Percentiles rank a stretch among this genome's conserved stretches.
Evolutionary conservation across 139 green algal species (phyloP).

Genomic region (Edaphochlamys debaryana): DNA sequence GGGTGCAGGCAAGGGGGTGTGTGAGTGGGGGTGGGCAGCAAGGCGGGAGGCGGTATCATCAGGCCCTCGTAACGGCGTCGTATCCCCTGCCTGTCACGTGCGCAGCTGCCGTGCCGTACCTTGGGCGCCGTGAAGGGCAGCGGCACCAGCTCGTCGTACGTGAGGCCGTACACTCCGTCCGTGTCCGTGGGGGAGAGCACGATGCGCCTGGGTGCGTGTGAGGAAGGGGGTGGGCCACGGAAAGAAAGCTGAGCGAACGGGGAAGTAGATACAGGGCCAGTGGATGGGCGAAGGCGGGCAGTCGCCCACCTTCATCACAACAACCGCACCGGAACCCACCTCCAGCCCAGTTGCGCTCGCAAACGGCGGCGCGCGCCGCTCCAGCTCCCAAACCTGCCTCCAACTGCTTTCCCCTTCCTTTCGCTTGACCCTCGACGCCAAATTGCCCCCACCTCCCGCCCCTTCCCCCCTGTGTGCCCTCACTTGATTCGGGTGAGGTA

Average conservation of each 20-base stretch:
- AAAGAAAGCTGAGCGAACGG: too few species aligned
- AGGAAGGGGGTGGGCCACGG: neutral
- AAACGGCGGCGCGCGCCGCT: too few species aligned
- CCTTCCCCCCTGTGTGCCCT: neutral
- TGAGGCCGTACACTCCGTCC: slow-evolving; percentile 20
- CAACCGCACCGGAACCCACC: neutral
- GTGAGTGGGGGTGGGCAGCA: too few species aligned
- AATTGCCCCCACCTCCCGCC: too few species aligned
- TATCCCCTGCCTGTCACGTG: too few species aligned
- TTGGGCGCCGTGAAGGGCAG: slow-evolving; percentile 31
- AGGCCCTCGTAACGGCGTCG: too few species aligned
- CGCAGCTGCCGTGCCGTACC: too few species aligned
- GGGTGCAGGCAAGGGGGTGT: too few species aligned
- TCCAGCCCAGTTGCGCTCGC: neutral
- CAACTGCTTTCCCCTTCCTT: neutral
- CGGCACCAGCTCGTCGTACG: slow-evolving; percentile 30
- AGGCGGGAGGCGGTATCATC: too few species aligned
- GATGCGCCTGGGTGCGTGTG: neutral
- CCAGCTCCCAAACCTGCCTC: too few species aligned
- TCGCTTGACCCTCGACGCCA: too few species aligned
- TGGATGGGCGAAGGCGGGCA: neutral
- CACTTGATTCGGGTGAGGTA: slow-evolving; percentile 25
- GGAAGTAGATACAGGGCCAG: too few species aligned
- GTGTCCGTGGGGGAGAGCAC: neutral
- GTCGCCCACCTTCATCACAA: neutral